phyloP scores from a whole-genome alignment of 116 monocot genomes.

The Iris pallida region DNA sequence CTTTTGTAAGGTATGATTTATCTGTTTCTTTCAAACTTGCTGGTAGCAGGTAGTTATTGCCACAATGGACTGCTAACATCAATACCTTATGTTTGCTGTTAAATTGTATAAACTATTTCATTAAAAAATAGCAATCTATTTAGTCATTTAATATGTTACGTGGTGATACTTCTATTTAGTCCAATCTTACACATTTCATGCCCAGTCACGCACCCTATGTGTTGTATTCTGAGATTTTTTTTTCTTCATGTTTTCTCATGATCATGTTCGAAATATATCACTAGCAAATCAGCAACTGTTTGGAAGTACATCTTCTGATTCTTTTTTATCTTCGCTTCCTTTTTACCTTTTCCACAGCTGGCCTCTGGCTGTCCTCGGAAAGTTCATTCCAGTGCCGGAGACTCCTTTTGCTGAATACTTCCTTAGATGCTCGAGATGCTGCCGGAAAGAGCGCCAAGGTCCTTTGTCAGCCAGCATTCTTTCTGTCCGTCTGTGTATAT shows the following conservation, averaged over 20 bases:
- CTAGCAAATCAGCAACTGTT: neutral
- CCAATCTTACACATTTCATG: neutral
- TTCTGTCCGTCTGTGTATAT: neutral
- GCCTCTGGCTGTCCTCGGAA: slow-evolving; percentile 42
- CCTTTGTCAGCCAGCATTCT: too few species aligned
- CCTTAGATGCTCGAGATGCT: slow-evolving; percentile 2
- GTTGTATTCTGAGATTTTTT: neutral
- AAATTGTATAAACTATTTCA: neutral
- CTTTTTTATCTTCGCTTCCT: neutral
- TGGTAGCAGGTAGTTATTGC: neutral
- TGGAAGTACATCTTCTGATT: neutral
- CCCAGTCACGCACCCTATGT: too few species aligned
- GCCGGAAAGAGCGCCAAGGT: slow-evolving; percentile 15
- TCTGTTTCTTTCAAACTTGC: neutral
- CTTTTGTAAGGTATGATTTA: slow-evolving; percentile 30
- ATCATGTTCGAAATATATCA: too few species aligned
- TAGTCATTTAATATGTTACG: neutral
- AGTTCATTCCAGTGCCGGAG: slow-evolving; percentile 35
- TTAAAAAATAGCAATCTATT: neutral
- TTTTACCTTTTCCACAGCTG: slow-evolving; percentile 23
- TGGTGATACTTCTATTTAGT: neutral
- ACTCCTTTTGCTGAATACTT: slow-evolving; percentile 15
- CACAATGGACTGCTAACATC: neutral
- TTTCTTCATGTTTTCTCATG: too few species aligned
- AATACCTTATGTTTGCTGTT: neutral